Conservation (phyloP, 495 filamentous ascomycete species). For the Emericellopsis terricola region DNA sequence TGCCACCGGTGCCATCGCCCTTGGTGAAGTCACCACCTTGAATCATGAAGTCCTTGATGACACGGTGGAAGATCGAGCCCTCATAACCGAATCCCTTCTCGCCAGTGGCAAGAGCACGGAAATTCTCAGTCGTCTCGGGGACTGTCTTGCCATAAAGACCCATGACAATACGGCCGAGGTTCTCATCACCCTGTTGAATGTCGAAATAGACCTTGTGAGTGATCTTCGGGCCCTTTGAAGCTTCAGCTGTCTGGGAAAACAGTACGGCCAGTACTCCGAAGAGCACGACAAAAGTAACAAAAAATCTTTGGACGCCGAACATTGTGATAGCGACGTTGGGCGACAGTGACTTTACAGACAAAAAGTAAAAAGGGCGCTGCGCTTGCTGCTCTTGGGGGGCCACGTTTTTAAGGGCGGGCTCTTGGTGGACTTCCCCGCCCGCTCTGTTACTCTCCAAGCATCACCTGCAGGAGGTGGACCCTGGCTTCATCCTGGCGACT, state of each 20-base stretch:
- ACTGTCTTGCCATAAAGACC: constrained; percentile 97
- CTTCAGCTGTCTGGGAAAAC: constrained; percentile 51
- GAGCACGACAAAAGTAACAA: constrained; percentile 55
- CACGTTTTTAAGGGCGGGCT: too few relatives aligned
- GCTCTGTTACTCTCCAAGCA: too few relatives aligned
- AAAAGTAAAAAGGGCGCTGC: too few relatives aligned
- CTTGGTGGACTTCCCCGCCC: constrained; percentile 1
- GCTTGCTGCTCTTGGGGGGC: neutral
- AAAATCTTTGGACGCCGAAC: constrained; percentile 36
- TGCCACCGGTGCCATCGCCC: constrained; percentile 88
- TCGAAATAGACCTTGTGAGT: constrained; percentile 97
- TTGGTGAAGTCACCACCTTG: constrained; percentile 99
- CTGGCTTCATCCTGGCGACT: too few relatives aligned
- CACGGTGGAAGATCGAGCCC: constrained; percentile 91
- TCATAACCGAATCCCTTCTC: constrained; percentile 96
- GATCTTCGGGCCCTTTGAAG: constrained; percentile 86
- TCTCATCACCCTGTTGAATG: constrained; percentile 75
- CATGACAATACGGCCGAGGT: constrained; percentile 72
- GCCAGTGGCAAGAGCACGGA: constrained; percentile 88
- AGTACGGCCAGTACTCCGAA: constrained; percentile 53
- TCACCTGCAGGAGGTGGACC: too few relatives aligned
- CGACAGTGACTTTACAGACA: neutral
- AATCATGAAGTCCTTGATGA: constrained; percentile 98
- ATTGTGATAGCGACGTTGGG: constrained; percentile 15
- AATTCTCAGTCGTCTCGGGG: constrained; percentile 96